Base-by-base conservation (phyloP, 2,329 filamentous ascomycete genomes). In the Penicillium sp. region DNA sequence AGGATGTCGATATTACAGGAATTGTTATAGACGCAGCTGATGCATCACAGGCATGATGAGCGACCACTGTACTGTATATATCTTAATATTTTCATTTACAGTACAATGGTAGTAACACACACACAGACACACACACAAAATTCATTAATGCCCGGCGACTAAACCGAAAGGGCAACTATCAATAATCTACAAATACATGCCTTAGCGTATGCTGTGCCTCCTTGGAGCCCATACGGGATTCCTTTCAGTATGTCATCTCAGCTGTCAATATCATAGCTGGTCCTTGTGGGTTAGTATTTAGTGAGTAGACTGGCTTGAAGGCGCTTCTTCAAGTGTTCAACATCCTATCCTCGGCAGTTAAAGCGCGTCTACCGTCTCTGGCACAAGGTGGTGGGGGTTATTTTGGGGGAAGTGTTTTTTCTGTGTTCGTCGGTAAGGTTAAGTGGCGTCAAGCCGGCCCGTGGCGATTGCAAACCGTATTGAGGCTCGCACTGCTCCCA, bases 401-500 rank as follows among this genome's bases (percentile, higher is more conserved):
- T 54, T n/a, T 48, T 20, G 36, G 13, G 18, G 39, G 35, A 44
- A 48, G 43, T 47, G 36, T 53, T 30, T 30, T 48, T 4, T 27
- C 2, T 35, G 18, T 53, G 20, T 53, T 55, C 2, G 35, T 55
- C 44, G 33, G 53, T 48, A 52, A 62, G 58, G 56, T 57, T 56
- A 61, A 50, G 58, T 40, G 57, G 58, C 60, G 50, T 68, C 41
- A 54, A 62, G 59, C 55, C 59, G 51, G 56, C 58, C 54, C n/a
- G 54, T 62, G 13, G 57, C 59, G 48, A 67, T 64, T 13, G 63
- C 56, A 56, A 69, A 68, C 46, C 54, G 57, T 61, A 70, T 64
- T 45, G 57, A 63, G 43, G 62, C 60, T 42, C 56, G 60, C 40
- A 68, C 62, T 50, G 61, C 60, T 53, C 61, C 51, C 46, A 68